Base-by-base conservation (phyloP, 1,139 yeast species). In the Meyerozyma elateridarum region DNA sequence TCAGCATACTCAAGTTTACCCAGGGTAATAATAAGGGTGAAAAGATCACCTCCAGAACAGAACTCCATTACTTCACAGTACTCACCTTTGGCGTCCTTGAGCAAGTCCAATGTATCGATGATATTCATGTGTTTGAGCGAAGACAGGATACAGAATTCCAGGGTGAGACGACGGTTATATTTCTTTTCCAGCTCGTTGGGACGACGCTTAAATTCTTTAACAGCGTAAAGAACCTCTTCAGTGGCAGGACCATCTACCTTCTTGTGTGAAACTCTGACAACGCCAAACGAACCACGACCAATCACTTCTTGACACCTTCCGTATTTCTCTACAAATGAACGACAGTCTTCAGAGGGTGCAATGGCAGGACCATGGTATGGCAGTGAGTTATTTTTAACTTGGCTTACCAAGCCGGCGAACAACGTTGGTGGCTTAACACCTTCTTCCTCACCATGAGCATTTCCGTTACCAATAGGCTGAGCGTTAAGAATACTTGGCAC, bases 1-100 rank as follows among this genome's bases (percentile, higher is more conserved):
- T 91, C 97, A 11, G 77, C 73, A 39, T 78, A 79, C 48, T 85
- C 94, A 36, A 91, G 64, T 48, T 81, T 85, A 13, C 95, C 95
- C 15, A 88, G 75, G 1, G 94, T 82, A 33, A 87, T 74, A 44
- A 91, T 85, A 37, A 88, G 65, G 1, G 95, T 81, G 56, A 85
- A 91, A 39, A 91, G 64, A 55, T 91, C 97, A 34, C 98, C 98
- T 22, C 96, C 97, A 1, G 89, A 74, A 54, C 97, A 91, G 50
- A 77, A 91, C 61, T 91, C 96, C 96, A 91, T 87, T 30, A 91
- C 96, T 60, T 88, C 96, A 55, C 94, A 88, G 56, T 83, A 91
- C 46, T 85, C 95, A 22, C 95, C 95, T 46, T 85, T 83, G 15
- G 89, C 85, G 57, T 89, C 96, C 55, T 84, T 85, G 57, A 89